Percentiles rank a stretch among this genome's conserved stretches.
Conservation (phyloP, 1,139 yeast genomes). For the Saccharomyces hybrid region DNA sequence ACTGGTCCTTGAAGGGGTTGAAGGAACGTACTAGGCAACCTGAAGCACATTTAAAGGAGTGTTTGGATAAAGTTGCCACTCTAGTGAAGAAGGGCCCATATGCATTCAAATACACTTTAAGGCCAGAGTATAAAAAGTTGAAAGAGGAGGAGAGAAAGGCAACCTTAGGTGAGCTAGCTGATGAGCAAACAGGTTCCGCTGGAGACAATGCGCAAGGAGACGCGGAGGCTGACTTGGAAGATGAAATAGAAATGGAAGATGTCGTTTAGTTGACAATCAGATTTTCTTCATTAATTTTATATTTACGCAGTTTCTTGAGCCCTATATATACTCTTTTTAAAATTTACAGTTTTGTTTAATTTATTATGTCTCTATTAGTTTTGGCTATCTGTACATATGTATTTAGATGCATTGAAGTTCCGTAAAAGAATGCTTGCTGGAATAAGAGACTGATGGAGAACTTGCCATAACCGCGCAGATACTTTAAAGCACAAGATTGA, state of each 20-base stretch:
- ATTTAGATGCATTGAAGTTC: background rate
- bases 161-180: conserved; percentile 50
- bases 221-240: conserved; percentile 32
- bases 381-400: background rate
- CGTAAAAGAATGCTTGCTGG: background rate
- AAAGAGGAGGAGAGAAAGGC: conserved; percentile 73
- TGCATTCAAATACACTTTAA: conserved; percentile 82
- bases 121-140: conserved; percentile 80
- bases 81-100: conserved; percentile 93
- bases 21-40: conserved; percentile 96
- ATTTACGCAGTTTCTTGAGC: conserved; percentile 2
- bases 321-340: background rate
- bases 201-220: conserved; percentile 18
- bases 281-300: background rate
- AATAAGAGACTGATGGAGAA: background rate
- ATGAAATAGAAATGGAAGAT: conserved; percentile 40
- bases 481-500: background rate
- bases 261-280: conserved; percentile 20
- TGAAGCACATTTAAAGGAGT: conserved; percentile 84
- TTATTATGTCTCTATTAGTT: background rate
- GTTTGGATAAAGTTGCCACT: conserved; percentile 81
- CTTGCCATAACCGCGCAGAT: background rate
- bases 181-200: conserved; percentile 17
- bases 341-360: background rate
- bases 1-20: conserved; percentile 92